Percentiles rank a stretch among this genome's conserved stretches.
phyloP scores from a whole-genome alignment of 2,329 filamentous ascomycete genomes.

The Stagonosporopsis tanaceti region DNA sequence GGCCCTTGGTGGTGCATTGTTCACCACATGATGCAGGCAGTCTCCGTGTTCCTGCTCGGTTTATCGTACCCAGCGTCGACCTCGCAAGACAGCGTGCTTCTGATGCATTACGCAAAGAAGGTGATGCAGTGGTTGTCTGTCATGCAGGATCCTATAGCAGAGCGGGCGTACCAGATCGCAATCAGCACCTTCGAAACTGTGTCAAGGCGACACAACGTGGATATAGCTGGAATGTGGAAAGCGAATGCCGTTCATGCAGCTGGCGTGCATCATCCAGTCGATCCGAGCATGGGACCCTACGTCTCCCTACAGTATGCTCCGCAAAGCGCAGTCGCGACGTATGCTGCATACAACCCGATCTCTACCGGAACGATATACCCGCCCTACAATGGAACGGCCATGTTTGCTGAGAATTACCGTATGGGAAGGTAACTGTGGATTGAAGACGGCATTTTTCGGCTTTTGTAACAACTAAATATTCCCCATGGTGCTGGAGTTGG shows the following conservation, averaged over 20 bases:
- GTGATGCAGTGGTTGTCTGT: conserved; percentile 44
- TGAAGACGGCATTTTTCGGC: not conserved
- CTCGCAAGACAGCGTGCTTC: conserved; percentile 28
- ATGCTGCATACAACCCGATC: conserved; percentile 11
- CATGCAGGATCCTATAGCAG: conserved; percentile 43
- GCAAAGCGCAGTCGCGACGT: not conserved
- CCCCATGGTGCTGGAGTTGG: not conserved
- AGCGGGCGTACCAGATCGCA: conserved; percentile 33
- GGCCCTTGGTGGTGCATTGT: conserved; percentile 54
- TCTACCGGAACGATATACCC: conserved; percentile 1
- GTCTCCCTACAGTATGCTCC: conserved; percentile 3
- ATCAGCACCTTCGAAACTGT: conserved; percentile 29
- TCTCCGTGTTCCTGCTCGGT: conserved; percentile 49
- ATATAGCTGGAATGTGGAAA: conserved; percentile 22
- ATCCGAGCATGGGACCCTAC: conserved; percentile 3
- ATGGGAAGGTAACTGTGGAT: conserved; percentile 3
- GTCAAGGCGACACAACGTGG: conserved; percentile 24
- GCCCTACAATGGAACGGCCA: conserved; percentile 1
- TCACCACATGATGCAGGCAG: conserved; percentile 52
- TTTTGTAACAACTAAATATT: not conserved
- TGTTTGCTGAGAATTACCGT: conserved; percentile 11
- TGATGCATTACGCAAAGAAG: conserved; percentile 40
- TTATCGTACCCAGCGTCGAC: conserved; percentile 41
- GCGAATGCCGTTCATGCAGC: conserved; percentile 1
- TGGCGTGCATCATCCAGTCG: not conserved